Evolutionary conservation across 257 asterid genomes (phyloP).

Genomic region (Ilex aquifolium): DNA sequence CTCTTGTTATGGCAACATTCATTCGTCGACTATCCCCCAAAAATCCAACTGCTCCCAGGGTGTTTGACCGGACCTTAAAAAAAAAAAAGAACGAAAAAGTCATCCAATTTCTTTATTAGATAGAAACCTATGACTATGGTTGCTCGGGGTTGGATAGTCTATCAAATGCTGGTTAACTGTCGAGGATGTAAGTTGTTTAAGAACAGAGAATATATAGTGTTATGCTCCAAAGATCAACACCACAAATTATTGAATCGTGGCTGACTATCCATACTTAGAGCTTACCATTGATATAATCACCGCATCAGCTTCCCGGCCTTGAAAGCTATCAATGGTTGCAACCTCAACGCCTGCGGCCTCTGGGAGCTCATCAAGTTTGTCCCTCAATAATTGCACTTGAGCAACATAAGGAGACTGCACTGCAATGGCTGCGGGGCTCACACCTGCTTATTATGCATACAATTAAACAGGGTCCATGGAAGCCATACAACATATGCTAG

Average conservation of each 20-base stretch:
- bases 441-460: constrained; percentile 44
- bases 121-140: background rate
- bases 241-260: background rate
- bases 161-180: too few relatives aligned
- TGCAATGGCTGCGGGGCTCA: constrained; percentile 67
- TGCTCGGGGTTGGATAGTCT: too few relatives aligned
- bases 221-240: too few relatives aligned
- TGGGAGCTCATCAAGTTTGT: constrained; percentile 75
- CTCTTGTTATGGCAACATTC: constrained; percentile 95
- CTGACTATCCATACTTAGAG: background rate
- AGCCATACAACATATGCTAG: background rate
- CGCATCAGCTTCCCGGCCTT: constrained; percentile 98
- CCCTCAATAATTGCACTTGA: constrained; percentile 91
- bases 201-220: background rate
- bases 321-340: constrained; percentile 92
- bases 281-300: constrained; percentile 91
- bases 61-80: constrained; percentile 88
- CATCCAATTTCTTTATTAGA: background rate
- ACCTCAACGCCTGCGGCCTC: constrained; percentile 71
- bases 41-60: constrained; percentile 95
- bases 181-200: too few relatives aligned
- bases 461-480: background rate
- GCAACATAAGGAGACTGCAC: constrained; percentile 98
- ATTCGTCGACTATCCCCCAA: constrained; percentile 91
- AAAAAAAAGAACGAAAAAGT: constrained; percentile 4